Percentiles rank a stretch among this genome's conserved stretches.
Evolutionary conservation across 2,329 filamentous ascomycete genomes (phyloP).

Genomic region (Aspergillus felis): DNA sequence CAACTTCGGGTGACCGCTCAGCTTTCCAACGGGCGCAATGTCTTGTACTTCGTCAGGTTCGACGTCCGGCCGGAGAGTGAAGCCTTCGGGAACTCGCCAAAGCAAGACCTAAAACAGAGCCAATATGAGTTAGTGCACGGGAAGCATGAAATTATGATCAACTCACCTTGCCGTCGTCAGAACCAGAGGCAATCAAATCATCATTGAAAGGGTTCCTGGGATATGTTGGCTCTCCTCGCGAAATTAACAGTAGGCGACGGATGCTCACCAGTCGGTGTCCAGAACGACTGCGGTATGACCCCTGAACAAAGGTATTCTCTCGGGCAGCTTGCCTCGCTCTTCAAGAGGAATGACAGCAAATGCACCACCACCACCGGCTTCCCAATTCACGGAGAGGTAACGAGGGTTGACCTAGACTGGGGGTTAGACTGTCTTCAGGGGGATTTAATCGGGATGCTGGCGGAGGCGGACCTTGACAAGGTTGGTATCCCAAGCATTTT

Average conservation of each 20-base stretch:
- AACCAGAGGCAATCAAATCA: constrained; percentile 83
- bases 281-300: constrained; percentile 94
- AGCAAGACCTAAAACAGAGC: constrained; percentile 65
- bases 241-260: constrained; percentile 9
- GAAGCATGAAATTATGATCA: not conserved
- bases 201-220: constrained; percentile 93
- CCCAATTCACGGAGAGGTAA: constrained; percentile 98
- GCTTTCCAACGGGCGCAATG: constrained; percentile 73
- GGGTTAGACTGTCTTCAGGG: constrained; percentile 17
- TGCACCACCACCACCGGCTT: constrained; percentile 89
- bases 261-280: constrained; percentile 86
- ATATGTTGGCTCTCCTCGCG: constrained; percentile 8
- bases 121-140: constrained; percentile 1
- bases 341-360: constrained; percentile 92
- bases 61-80: constrained; percentile 77
- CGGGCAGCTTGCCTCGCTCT: constrained; percentile 86
- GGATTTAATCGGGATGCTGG: constrained; percentile 23
- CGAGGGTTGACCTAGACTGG: constrained; percentile 77
- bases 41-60: constrained; percentile 72
- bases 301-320: constrained; percentile 89
- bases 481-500: constrained; percentile 99
- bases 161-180: constrained; percentile 82
- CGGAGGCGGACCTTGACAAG: constrained; percentile 74
- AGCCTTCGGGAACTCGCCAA: constrained; percentile 88
- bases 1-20: constrained; percentile 82